Percentiles rank a stretch among this genome's conserved stretches.
phyloP scores from a whole-genome alignment of 768 basidiomycete species.

The Leccinum uliginosum region DNA sequence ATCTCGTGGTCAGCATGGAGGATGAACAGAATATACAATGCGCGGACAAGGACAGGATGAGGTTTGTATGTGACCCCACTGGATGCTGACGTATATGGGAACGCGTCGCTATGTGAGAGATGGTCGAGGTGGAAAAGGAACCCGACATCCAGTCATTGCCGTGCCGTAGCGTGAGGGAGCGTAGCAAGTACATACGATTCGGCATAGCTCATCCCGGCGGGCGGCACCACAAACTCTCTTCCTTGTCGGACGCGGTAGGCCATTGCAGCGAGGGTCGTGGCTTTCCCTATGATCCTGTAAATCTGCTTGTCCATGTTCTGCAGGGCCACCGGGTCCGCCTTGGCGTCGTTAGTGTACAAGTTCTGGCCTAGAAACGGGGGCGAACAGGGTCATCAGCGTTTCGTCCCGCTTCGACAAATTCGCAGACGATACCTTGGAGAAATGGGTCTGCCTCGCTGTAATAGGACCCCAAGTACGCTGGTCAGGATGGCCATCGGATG shows the following conservation, averaged over 20 bases:
- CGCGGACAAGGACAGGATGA: conserved; percentile 81
- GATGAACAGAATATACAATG: conserved; percentile 83
- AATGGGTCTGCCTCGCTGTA: conserved; percentile 88
- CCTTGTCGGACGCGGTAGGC: conserved; percentile 92
- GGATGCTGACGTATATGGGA: conserved; percentile 15
- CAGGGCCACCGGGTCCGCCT: conserved; percentile 60
- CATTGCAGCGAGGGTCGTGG: conserved; percentile 90
- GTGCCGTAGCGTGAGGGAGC: not conserved
- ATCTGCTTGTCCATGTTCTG: conserved; percentile 90
- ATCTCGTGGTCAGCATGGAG: conserved; percentile 90
- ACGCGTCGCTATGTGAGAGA: conserved; percentile 37
- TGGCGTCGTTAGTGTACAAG: conserved; percentile 69
- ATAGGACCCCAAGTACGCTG: conserved; percentile 84
- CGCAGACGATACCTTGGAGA: conserved; percentile 52
- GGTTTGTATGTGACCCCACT: conserved; percentile 62
- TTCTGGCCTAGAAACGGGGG: conserved; percentile 52
- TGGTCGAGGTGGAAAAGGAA: conserved; percentile 93
- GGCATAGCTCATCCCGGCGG: conserved; percentile 77
- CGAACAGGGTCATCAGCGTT: not conserved
- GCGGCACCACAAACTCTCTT: conserved; percentile 80
- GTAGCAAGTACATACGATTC: conserved; percentile 52
- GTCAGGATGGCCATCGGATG: conserved; percentile 91
- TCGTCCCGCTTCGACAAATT: not conserved
- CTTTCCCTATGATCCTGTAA: conserved; percentile 82
- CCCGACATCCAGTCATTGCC: conserved; percentile 30